Conservation (phyloP, 805 yeast species). For the Wickerhamomyces silvicola region DNA sequence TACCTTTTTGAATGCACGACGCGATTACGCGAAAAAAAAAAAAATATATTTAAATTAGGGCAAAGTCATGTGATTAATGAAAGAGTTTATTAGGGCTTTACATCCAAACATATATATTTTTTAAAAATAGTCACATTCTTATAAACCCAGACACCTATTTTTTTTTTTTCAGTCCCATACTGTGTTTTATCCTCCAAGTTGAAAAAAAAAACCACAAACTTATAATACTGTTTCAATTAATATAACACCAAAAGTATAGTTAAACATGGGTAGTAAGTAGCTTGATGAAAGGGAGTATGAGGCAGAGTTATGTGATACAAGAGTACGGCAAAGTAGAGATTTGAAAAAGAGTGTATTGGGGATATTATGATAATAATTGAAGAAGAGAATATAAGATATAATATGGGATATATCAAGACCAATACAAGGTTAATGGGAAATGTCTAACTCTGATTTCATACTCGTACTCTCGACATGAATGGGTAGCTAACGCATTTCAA, state of each 20-base stretch:
- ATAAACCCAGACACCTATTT: too few relatives aligned
- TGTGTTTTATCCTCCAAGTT: conserved; percentile 1
- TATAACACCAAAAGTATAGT: conserved; percentile 25
- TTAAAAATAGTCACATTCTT: conserved; percentile 1
- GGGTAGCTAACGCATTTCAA: conserved; percentile 29
- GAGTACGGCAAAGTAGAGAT: too few relatives aligned
- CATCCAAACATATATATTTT: not conserved
- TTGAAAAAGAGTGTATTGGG: too few relatives aligned
- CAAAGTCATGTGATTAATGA: too few relatives aligned
- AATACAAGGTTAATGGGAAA: not conserved
- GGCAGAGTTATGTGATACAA: too few relatives aligned
- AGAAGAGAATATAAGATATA: too few relatives aligned
- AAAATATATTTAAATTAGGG: too few relatives aligned
- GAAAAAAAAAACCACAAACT: conserved; percentile 6
- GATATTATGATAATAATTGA: too few relatives aligned
- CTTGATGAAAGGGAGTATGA: conserved; percentile 1
- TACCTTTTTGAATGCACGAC: conserved; percentile 5
- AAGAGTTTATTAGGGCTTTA: too few relatives aligned
- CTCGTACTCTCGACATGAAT: not conserved
- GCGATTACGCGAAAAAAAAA: too few relatives aligned
- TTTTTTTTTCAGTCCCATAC: too few relatives aligned
- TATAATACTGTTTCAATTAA: conserved; percentile 1
- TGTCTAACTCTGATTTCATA: too few relatives aligned
- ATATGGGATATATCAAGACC: not conserved
- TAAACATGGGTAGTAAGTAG: conserved; percentile 73